Base-by-base conservation (phyloP, 495 filamentous ascomycete genomes). In the Darksidea phi region DNA sequence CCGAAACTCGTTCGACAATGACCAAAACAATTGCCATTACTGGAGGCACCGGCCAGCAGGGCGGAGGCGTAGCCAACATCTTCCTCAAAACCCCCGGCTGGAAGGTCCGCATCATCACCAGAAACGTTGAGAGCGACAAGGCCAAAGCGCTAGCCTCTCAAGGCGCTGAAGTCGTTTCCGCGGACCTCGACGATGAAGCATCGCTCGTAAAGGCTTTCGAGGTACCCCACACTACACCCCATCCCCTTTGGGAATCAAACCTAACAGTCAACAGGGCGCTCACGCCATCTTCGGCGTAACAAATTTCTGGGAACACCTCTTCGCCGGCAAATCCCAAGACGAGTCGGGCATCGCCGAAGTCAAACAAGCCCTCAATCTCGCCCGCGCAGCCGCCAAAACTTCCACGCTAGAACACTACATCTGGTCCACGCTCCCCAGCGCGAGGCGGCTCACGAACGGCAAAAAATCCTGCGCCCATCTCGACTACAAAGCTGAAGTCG, bases 361-460 rank as follows among this genome's bases (percentile, higher is more conserved):
- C 23, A 38, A 70, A 20, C 76, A 78, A 61, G 77, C 72, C n/a
- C 73, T 70, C 42, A 79, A 75, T 43, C 65, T 80, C 26, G 78
- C 75, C 21, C 59, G 59, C 3, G 78, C 77, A 7, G 79, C 78
- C 6, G 55, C 70, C 2, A 54, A 60, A 17, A 79, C 72, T 0
- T 26, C 61, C 1, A 72, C 71, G 0, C 61, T 81, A 15, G 68
- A 80, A 62, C 78, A 78, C 52, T 80, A 71, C 50, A 72, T 80
- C 59, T 79, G 76, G 77, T 74, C 71, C 45, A 79, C 77, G 1
- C 65, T 78, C 0, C 75, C 78, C 0, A 70, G 72, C 56, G 67
- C 57, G 10, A 60, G 26, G 37, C 57, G 64, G 34, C 57, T 64
- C 34, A 48, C 55, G 0, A 49, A 63, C 7, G 67, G 66, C 2